Evolutionary conservation across 1,139 yeast genomes (phyloP), one percentile per base, ranked within the genome.

Genomic region (Protomyces arabidopsidicola): DNA sequence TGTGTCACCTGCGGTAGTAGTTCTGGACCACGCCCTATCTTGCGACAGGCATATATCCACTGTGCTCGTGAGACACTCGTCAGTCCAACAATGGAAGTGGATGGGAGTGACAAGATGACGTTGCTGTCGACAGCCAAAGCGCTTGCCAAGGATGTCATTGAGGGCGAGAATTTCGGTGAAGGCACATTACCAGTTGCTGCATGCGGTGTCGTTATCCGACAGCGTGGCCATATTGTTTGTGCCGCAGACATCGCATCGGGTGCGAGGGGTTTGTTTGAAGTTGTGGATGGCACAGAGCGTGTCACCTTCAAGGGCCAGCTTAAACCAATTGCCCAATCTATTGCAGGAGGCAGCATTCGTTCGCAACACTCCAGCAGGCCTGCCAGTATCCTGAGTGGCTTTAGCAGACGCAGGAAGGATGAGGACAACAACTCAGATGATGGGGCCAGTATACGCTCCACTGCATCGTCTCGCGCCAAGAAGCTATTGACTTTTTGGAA

Each of bases 211-310:
- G 45, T 58, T 45, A 58, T 58, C n/a, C 62, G 62, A 9, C 62
- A 58, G 45, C 53, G 56, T 14, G 62, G 62, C 12, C 62, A 58
- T 52, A 39, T 58, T 52, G 35, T 58, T 35, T 58, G 62, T 34
- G 62, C 62, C 24, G 52, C 62, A 8, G 62, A 58, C 45, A n/a
- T 58, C n/a, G 35, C 20, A 12, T 31, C 56, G 1, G 62, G 62
- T 39, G 62, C 62, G 9, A 55, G 62, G 10, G 62, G 62, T 22
- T 52, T 58, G n/a, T 58, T 58, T 52, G 62, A 58, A 35, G 62
- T 58, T 34, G 45, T 52, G 20, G 42, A 55, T 20, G 62, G 53
- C 35, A 24, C 53, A 18, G 62, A 58, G 31, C 55, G 62, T 38
- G 62, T 58, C 34, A 55, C 53, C 18, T 58, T 58, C 62, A 58